Conservation (phyloP, 192 early-diverging fungal species). For the Geranomyces variabilis region DNA sequence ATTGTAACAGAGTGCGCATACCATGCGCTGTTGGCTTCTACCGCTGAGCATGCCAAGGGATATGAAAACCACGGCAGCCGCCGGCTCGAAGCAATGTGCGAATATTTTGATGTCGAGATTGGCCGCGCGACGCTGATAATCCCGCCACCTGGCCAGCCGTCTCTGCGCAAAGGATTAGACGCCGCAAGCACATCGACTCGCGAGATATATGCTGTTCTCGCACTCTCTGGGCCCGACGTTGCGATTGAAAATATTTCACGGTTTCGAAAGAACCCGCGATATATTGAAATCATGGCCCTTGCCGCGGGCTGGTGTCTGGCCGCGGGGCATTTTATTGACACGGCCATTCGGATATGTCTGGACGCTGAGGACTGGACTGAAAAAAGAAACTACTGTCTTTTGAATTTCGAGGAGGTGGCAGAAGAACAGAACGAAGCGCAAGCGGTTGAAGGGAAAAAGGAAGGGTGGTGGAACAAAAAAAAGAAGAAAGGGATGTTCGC, state of each 20-base stretch:
- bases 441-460: conserved; percentile 31
- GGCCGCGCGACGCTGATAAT: neutral
- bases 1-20: conserved; percentile 33
- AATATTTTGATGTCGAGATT: conserved; percentile 40
- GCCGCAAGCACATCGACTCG: conserved; percentile 25
- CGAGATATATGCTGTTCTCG: conserved; percentile 42
- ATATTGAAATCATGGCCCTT: conserved; percentile 44
- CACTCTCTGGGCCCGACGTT: conserved; percentile 37
- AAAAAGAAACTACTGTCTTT: conserved; percentile 37
- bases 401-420: conserved; percentile 29
- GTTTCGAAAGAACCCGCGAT: conserved; percentile 55
- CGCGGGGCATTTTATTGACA: conserved; percentile 29
- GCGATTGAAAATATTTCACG: conserved; percentile 40
- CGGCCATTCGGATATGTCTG: conserved; percentile 27
- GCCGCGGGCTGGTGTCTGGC: conserved; percentile 40
- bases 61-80: conserved; percentile 12
- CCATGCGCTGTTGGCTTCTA: conserved; percentile 36
- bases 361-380: conserved; percentile 52
- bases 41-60: conserved; percentile 25
- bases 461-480: conserved; percentile 10
- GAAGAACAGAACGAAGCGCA: conserved; percentile 31
- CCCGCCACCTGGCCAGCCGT: conserved; percentile 10
- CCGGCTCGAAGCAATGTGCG: conserved; percentile 34
- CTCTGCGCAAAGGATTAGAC: conserved; percentile 27
- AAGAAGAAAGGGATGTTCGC: conserved; percentile 17